Percentiles rank a stretch among this genome's conserved stretches.
Evolutionary conservation across 306 rosid genomes (phyloP).

Genomic region (Malus orientalis): DNA sequence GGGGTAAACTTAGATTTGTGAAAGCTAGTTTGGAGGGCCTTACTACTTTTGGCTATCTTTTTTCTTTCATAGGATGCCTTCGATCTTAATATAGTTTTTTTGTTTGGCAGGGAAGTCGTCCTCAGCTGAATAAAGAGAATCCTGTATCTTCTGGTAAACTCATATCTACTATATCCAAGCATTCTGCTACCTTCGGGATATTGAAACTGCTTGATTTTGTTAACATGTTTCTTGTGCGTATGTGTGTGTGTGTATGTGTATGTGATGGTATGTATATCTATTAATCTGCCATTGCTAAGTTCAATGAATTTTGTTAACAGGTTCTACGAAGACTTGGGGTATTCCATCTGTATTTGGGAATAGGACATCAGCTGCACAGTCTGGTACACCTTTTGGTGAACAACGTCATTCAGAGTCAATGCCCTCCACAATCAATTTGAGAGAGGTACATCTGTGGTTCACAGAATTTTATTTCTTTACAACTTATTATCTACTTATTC

Average conservation of each 20-base stretch:
- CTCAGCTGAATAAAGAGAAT: conserved; percentile 22
- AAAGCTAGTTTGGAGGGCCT: not conserved
- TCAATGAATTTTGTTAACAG: conserved; percentile 1
- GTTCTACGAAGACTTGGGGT: conserved; percentile 17
- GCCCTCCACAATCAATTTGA: conserved; percentile 30
- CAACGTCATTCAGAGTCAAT: conserved; percentile 15
- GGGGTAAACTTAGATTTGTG: not conserved
- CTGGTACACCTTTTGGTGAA: conserved; percentile 15
- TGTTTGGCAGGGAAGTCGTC: conserved; percentile 27
- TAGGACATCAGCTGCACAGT: conserved; percentile 7
- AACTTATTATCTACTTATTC: not conserved
- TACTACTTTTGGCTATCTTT: not conserved
- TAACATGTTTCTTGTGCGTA: not conserved
- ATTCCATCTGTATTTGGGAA: conserved; percentile 29
- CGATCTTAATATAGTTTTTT: conserved; percentile 2
- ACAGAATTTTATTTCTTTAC: not conserved
- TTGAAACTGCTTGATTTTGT: not conserved
- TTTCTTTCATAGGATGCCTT: not conserved
- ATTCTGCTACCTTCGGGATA: not conserved
- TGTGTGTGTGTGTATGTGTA: not conserved
- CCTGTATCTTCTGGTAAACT: conserved; percentile 28
- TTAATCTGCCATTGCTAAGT: not conserved
- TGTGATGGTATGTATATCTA: not conserved
- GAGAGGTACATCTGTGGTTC: conserved; percentile 26
- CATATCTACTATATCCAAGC: not conserved